Conservation (phyloP, 2,329 filamentous ascomycete genomes). For the Penicillium sp. region DNA sequence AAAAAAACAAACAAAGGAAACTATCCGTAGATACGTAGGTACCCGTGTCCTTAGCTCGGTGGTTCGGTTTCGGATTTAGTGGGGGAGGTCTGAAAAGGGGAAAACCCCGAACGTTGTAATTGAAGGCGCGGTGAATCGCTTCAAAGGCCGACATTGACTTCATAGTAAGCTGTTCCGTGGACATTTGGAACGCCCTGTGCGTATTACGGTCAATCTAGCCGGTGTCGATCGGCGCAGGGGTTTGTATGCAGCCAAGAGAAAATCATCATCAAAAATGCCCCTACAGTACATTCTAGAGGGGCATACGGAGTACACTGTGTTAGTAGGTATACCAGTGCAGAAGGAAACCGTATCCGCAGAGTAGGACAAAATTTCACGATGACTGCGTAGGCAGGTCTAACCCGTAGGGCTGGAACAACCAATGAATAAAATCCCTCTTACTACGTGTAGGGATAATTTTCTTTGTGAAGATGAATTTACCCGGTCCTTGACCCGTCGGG, state of each 20-base stretch:
- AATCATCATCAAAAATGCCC: neutral
- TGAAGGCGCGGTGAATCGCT: neutral
- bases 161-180: neutral
- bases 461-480: neutral
- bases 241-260: constrained; percentile 19
- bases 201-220: neutral
- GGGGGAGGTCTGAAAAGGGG: neutral
- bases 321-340: neutral
- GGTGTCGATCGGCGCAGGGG: constrained; percentile 18
- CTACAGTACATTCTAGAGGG: neutral
- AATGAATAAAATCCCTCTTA: neutral
- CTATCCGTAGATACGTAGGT: neutral
- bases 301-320: neutral
- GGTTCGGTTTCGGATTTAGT: constrained; percentile 2
- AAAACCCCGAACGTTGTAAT: neutral
- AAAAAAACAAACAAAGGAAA: neutral
- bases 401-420: neutral
- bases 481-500: neutral
- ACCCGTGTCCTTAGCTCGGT: neutral
- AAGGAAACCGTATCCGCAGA: neutral
- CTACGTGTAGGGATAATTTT: neutral
- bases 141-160: neutral
- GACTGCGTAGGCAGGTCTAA: neutral
- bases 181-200: neutral
- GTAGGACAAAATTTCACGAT: neutral